phyloP scores from a whole-genome alignment of 345 rosid genomes.

The Salix suchowensis region DNA sequence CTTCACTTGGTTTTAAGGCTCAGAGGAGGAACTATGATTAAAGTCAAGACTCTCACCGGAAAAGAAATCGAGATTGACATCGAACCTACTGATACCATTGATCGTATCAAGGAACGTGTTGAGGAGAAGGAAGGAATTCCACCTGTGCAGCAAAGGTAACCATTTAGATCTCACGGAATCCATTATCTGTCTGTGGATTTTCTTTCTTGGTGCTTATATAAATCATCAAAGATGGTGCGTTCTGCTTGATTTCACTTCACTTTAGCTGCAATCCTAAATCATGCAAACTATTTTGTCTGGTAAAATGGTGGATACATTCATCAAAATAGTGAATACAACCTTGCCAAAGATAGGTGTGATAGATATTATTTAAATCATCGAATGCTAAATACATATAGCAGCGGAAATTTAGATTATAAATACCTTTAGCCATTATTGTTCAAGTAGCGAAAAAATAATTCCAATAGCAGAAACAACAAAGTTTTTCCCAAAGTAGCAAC shows the following conservation, averaged over 20 bases:
- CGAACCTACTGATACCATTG: conserved; percentile 93
- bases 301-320: background rate
- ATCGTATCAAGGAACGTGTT: conserved; percentile 86
- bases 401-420: too few species aligned
- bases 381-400: too few species aligned
- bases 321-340: background rate
- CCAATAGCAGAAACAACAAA: too few species aligned
- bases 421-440: too few species aligned
- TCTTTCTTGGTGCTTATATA: background rate
- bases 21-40: conserved; percentile 97
- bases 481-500: too few species aligned
- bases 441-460: too few species aligned
- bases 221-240: background rate
- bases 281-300: background rate
- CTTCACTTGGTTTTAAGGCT: conserved; percentile 90
- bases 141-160: conserved; percentile 88
- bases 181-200: background rate
- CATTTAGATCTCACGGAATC: background rate
- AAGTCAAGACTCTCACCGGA: conserved; percentile 92
- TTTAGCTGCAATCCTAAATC: background rate
- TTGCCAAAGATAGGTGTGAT: background rate
- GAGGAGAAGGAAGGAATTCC: conserved; percentile 99
- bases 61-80: conserved; percentile 97
- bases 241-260: background rate
- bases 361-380: too few species aligned